Conservation (phyloP, 805 yeast species). For the Sugiyamaella lignohabitans region DNA sequence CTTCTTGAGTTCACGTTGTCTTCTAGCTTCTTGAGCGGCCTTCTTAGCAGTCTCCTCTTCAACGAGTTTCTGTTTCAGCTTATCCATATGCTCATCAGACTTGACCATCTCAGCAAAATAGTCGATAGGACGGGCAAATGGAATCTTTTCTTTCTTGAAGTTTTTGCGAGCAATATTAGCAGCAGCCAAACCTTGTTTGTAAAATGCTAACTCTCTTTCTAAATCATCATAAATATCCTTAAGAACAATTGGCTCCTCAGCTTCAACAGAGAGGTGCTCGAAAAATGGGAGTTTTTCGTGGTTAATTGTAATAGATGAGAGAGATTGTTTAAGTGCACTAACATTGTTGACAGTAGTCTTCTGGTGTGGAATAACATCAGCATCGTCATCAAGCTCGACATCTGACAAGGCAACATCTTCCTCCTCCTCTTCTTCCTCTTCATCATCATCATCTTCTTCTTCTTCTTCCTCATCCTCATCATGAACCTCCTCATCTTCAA, state of each 20-base stretch:
- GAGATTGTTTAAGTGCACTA: constrained; percentile 49
- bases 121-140: constrained; percentile 89
- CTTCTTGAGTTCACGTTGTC: constrained; percentile 91
- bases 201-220: constrained; percentile 90
- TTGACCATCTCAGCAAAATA: constrained; percentile 98
- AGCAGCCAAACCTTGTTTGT: constrained; percentile 87
- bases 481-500: constrained; percentile 35
- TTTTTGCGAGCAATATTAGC: constrained; percentile 67
- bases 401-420: constrained; percentile 86
- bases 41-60: constrained; percentile 66
- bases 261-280: constrained; percentile 74
- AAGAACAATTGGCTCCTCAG: constrained; percentile 53
- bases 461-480: constrained; percentile 34
- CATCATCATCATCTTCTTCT: constrained; percentile 46
- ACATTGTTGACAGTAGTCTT: constrained; percentile 82
- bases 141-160: constrained; percentile 58
- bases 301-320: constrained; percentile 36
- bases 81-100: constrained; percentile 97
- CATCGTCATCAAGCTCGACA: constrained; percentile 88
- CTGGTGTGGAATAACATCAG: constrained; percentile 88
- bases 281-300: constrained; percentile 56
- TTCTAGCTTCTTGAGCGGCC: constrained; percentile 88
- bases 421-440: constrained; percentile 59
- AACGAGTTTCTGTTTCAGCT: constrained; percentile 71
- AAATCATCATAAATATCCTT: constrained; percentile 92